Conservation (phyloP, 805 yeast species). For the Pichia scutulata region DNA sequence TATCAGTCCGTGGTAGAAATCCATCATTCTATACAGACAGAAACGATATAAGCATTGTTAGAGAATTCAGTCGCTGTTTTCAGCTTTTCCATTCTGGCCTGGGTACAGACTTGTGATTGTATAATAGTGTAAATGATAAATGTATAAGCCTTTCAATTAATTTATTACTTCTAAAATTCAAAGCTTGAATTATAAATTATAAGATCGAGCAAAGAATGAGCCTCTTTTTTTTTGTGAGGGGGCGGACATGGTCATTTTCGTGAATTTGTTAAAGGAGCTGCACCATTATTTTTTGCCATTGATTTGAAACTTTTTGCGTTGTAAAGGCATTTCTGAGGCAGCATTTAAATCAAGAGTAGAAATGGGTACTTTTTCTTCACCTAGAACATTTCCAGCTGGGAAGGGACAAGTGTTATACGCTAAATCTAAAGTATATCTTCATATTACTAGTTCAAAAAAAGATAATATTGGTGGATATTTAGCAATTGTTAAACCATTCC, state of each 20-base stretch:
- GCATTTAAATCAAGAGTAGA: too few species aligned
- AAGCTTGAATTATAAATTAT: too few species aligned
- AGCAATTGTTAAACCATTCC: constrained; percentile 49
- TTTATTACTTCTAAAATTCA: too few species aligned
- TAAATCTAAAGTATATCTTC: constrained; percentile 73
- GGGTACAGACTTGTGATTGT: background rate
- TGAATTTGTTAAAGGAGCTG: background rate
- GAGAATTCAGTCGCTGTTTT: constrained; percentile 1
- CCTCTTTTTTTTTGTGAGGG: background rate
- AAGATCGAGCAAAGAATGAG: background rate
- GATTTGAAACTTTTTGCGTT: too few species aligned
- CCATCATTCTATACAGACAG: constrained; percentile 52
- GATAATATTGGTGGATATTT: constrained; percentile 81
- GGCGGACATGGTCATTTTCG: background rate
- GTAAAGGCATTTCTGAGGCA: background rate
- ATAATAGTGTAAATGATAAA: background rate
- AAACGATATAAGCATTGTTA: constrained; percentile 37
- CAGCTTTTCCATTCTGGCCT: background rate
- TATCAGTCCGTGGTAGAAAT: constrained; percentile 53
- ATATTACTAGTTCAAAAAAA: constrained; percentile 62
- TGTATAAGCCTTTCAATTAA: too few species aligned
- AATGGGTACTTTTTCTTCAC: constrained; percentile 1
- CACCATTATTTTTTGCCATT: background rate
- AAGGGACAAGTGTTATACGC: constrained; percentile 44
- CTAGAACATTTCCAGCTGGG: constrained; percentile 22